A percentile compares a stretch with the other conserved stretches of the same genome.
phyloP scores from a whole-genome alignment of 2,329 filamentous ascomycete species.

The Immersiporthe knoxdaviesiana region DNA sequence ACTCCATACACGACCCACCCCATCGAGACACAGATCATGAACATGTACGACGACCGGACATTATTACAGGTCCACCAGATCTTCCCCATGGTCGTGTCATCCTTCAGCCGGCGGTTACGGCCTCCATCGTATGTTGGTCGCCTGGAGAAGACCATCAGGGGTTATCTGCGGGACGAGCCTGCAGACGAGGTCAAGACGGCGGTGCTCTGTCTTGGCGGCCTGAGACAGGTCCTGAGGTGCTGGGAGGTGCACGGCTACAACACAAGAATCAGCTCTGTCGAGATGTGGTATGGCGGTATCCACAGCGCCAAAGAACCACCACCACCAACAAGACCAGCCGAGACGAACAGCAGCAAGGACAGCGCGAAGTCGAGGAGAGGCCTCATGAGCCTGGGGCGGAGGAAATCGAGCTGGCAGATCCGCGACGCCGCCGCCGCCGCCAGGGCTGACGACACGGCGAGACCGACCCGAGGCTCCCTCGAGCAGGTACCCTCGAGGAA shows the following conservation, averaged over 20 bases:
- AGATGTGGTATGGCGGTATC: constrained; percentile 61
- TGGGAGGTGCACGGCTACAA: constrained; percentile 72
- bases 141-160: constrained; percentile 64
- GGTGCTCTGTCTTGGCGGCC: constrained; percentile 62
- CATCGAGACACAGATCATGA: constrained; percentile 65
- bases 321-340: constrained; percentile 38
- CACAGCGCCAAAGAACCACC: constrained; percentile 29
- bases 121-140: constrained; percentile 68
- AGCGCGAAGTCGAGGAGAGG: constrained; percentile 54
- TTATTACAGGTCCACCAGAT: constrained; percentile 66
- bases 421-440: constrained; percentile 40
- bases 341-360: constrained; percentile 46
- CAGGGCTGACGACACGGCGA: constrained; percentile 27
- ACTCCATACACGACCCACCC: constrained; percentile 65
- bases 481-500: constrained; percentile 29
- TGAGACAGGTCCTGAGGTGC: constrained; percentile 65
- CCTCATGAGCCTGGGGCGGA: constrained; percentile 58
- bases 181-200: constrained; percentile 65
- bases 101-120: constrained; percentile 64
- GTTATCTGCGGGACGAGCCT: constrained; percentile 65
- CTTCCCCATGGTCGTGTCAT: constrained; percentile 66
- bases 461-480: constrained; percentile 19
- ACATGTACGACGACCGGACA: constrained; percentile 66
- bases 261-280: constrained; percentile 59
- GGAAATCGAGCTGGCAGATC: constrained; percentile 53